Conservation (phyloP, 2,329 filamentous ascomycete genomes). For the Botrytis fragariae region DNA sequence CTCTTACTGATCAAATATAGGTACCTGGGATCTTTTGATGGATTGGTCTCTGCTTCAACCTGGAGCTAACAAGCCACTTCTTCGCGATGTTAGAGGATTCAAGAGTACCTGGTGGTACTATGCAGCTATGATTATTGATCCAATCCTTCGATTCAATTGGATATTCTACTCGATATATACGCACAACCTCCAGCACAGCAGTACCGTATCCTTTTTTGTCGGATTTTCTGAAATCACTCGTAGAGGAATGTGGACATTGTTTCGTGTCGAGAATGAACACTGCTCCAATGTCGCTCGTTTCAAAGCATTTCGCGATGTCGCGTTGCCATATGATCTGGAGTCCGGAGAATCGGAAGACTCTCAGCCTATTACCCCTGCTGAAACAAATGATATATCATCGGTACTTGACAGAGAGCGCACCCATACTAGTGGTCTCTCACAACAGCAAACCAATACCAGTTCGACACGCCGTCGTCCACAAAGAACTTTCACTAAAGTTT, state of each 20-base stretch:
- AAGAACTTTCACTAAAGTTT: conserved; percentile 56
- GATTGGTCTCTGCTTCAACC: conserved; percentile 91
- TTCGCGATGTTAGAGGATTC: conserved; percentile 77
- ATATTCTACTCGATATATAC: conserved; percentile 83
- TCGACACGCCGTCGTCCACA: conserved; percentile 24
- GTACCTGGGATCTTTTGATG: conserved; percentile 93
- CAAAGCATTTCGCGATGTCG: conserved; percentile 84
- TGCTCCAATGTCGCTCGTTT: conserved; percentile 88
- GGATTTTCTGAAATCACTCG: conserved; percentile 77
- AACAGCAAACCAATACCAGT: conserved; percentile 20
- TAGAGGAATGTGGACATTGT: conserved; percentile 84
- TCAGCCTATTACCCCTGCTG: not conserved
- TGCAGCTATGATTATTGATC: conserved; percentile 75
- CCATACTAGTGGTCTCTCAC: conserved; percentile 29
- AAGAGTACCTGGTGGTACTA: conserved; percentile 85
- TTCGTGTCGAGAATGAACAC: conserved; percentile 97
- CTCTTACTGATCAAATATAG: conserved; percentile 39
- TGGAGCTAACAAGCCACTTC: conserved; percentile 61
- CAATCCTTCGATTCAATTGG: conserved; percentile 88
- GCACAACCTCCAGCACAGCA: conserved; percentile 76
- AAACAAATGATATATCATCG: conserved; percentile 14
- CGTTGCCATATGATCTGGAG: conserved; percentile 65
- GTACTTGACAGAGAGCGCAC: conserved; percentile 27
- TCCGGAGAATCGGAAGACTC: conserved; percentile 25
- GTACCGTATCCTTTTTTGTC: conserved; percentile 76